phyloP scores from a whole-genome alignment of 257 asterid genomes.

The Primulina eburnea region DNA sequence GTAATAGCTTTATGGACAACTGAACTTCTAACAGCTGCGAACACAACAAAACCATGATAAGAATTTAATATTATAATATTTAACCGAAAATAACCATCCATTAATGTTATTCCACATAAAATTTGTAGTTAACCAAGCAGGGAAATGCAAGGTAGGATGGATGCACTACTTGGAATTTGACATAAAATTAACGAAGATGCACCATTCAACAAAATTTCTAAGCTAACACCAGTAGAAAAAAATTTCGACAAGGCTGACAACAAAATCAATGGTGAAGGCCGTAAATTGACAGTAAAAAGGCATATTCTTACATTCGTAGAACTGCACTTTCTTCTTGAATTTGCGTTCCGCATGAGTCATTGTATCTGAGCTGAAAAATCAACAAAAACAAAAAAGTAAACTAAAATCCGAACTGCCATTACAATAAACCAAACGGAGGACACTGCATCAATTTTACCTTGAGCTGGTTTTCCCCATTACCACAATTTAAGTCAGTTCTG shows the following conservation, averaged over 20 bases:
- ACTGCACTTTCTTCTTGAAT: slow-evolving; percentile 67
- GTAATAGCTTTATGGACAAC: slow-evolving; percentile 49
- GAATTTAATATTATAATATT: not conserved
- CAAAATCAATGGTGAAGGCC: not conserved
- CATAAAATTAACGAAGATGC: too few species aligned
- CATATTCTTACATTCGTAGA: slow-evolving; percentile 50
- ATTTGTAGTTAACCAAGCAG: not conserved
- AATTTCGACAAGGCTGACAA: not conserved
- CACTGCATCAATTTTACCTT: not conserved
- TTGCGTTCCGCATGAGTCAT: slow-evolving; percentile 49
- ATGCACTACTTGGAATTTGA: not conserved
- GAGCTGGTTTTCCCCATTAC: not conserved
- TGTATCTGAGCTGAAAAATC: slow-evolving; percentile 24
- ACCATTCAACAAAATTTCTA: too few species aligned
- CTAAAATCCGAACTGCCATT: not conserved
- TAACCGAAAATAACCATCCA: not conserved
- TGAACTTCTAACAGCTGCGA: slow-evolving; percentile 61
- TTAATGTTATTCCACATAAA: not conserved
- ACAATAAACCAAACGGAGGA: not conserved
- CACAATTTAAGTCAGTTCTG: not conserved
- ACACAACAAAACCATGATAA: not conserved
- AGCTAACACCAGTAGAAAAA: too few species aligned
- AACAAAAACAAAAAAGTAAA: not conserved
- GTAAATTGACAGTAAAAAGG: not conserved
- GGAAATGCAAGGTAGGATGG: not conserved